Conservation (phyloP, 2,329 filamentous ascomycete genomes). For the Penicillium expansum region DNA sequence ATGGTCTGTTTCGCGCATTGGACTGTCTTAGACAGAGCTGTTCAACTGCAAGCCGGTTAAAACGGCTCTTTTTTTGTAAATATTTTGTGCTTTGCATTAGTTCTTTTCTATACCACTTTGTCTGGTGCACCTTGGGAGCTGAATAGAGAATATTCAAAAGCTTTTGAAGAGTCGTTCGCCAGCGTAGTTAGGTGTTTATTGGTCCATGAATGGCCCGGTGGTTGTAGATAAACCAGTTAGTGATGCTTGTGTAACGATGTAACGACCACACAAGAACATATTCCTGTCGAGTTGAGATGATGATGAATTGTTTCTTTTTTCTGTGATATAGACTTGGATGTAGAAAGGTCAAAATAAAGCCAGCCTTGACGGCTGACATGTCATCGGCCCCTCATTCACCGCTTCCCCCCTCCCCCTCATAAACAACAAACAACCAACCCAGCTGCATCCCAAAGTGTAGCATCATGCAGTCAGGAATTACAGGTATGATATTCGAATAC, state of each 20-base stretch:
- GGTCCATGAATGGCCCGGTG: not conserved
- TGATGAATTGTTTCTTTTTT: not conserved
- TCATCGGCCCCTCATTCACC: conserved; percentile 27
- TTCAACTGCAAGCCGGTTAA: conserved; percentile 12
- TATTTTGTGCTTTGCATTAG: conserved; percentile 16
- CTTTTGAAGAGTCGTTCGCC: not conserved
- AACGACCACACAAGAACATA: not conserved
- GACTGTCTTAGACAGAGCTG: conserved; percentile 6
- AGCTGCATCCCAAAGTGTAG: conserved; percentile 9
- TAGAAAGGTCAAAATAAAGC: not conserved
- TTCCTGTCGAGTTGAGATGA: not conserved
- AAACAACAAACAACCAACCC: conserved; percentile 19
- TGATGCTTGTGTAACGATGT: not conserved
- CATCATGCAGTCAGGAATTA: conserved; percentile 51
- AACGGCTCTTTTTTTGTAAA: conserved; percentile 16
- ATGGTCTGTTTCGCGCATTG: conserved; percentile 16
- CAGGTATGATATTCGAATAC: conserved; percentile 32
- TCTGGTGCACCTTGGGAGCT: conserved; percentile 8
- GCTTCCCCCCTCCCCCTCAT: conserved; percentile 21
- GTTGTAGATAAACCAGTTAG: not conserved
- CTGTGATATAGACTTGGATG: not conserved
- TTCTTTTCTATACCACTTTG: conserved; percentile 20
- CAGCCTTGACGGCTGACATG: conserved; percentile 10
- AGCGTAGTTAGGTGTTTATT: not conserved
- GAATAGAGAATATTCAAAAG: conserved; percentile 3